Base-by-base conservation (phyloP, 2,329 filamentous ascomycete genomes). In the Aspergillus fructus region DNA sequence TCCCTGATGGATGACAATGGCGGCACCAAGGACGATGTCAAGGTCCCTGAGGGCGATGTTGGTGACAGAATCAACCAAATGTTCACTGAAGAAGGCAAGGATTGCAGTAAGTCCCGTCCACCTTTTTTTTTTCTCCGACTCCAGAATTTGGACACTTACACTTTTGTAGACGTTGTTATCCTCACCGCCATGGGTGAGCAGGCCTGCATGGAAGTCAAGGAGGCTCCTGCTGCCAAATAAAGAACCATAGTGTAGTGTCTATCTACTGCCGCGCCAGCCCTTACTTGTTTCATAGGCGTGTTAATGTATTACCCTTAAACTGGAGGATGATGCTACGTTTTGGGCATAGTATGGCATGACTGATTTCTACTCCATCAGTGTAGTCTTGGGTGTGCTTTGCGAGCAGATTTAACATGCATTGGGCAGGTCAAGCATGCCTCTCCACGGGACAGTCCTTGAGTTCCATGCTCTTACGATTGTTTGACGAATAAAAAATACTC, bases 131-230 rank as follows among this genome's bases (percentile, higher is more conserved):
- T 37, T 2, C 2, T 43, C n/a, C 1, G 6, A 8, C 19, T n/a
- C n/a, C 9, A 12, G 13, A n/a, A 19, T n/a, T 5, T 19, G 11
- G 4, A 34, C 17, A 54, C 46, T 53, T 19, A 54, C 45, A 11
- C 21, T 23, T 37, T 9, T 24, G 4, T 56, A 96, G 92, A 92
- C 80, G 89, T 97, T 71, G 89, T 93, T 71, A 87, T 99, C 77
- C 89, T 96, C 76, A 90, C 91, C 71, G 87, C 94, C 76, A 99
- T 99, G 94, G 90, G 90, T 75, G 93, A 99, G 83, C 90, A 97
- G 85, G 81, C 85, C 71, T 89, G 88, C 74, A 89, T 97, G 76
- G 93, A 97, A 76, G 89, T 88, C 81, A 97, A 97, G 88, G 93
- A 97, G 82, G 91, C 90, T 78, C 90, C 78, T 9, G 27, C 9